phyloP scores from a whole-genome alignment of 768 basidiomycete genomes.

The Phanerodontia chrysosporium region DNA sequence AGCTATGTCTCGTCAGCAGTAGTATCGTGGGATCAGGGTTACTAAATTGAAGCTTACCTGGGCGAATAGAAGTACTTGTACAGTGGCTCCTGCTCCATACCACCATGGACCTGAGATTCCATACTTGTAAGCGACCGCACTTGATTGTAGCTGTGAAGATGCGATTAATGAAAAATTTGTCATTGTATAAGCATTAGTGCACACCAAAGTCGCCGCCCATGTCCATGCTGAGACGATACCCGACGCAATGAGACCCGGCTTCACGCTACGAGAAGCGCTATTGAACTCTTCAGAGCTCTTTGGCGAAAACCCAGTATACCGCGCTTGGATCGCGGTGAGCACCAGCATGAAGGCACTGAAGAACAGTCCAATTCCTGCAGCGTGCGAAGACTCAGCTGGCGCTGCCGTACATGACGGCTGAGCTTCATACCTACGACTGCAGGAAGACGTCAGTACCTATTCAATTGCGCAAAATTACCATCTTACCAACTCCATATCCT shows the following conservation, averaged over 20 bases:
- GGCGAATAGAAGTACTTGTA: conserved; percentile 89
- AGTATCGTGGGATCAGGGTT: background rate
- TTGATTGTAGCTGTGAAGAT: conserved; percentile 59
- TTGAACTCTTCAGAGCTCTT: conserved; percentile 81
- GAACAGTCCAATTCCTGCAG: conserved; percentile 78
- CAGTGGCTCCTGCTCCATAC: conserved; percentile 87
- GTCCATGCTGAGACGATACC: conserved; percentile 95
- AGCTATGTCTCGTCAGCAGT: conserved; percentile 38
- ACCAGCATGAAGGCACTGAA: conserved; percentile 79
- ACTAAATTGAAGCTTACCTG: conserved; percentile 38
- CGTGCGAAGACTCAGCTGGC: background rate
- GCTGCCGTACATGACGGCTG: background rate
- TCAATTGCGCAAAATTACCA: too few species aligned
- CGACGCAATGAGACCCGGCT: conserved; percentile 88
- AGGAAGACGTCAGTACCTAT: background rate
- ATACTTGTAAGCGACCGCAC: conserved; percentile 81
- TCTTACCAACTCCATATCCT: conserved; percentile 75
- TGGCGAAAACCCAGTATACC: conserved; percentile 80
- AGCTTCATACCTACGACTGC: conserved; percentile 46
- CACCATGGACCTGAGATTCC: conserved; percentile 88
- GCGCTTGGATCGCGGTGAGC: conserved; percentile 74
- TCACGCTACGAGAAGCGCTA: conserved; percentile 77
- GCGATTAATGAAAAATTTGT: background rate
- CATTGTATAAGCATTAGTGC: background rate
- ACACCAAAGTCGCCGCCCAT: conserved; percentile 74